Percentiles rank a stretch among this genome's conserved stretches.
These are phyloP conservation scores for Alternaria atra DNA, from an alignment of 2,329 filamentous ascomycete genomes.

Conservation along the genomic window DNA sequence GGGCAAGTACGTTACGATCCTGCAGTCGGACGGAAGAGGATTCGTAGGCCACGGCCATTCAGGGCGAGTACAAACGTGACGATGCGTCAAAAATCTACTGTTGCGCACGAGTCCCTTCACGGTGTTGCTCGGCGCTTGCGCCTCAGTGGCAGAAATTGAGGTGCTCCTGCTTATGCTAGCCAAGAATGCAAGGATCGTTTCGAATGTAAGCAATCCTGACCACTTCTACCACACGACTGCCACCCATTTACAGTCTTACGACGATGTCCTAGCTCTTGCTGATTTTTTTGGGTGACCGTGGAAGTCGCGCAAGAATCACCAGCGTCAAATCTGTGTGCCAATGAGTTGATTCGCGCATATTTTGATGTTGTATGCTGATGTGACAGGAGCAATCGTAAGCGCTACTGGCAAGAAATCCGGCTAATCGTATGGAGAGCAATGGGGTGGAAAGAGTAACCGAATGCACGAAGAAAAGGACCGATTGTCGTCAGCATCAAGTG, in stretches of 20 bases:
- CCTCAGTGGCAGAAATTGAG: background rate
- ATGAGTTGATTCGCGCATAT: background rate
- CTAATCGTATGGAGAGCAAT: background rate
- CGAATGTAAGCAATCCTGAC: background rate
- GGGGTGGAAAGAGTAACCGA: background rate
- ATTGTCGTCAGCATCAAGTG: background rate
- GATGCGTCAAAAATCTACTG: background rate
- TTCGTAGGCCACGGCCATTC: background rate
- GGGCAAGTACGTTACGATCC: constrained; percentile 13
- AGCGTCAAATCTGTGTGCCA: background rate
- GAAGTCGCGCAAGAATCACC: background rate
- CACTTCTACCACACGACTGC: background rate
- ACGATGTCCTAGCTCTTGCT: background rate
- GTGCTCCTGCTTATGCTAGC: background rate
- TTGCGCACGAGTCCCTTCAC: background rate
- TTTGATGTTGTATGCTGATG: background rate
- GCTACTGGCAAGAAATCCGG: background rate
- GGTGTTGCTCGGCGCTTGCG: background rate
- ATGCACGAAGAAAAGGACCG: background rate
- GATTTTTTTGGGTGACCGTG: background rate
- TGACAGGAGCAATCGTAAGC: background rate
- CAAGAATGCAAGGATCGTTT: background rate
- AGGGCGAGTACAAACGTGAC: background rate
- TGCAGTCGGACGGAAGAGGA: constrained; percentile 16
- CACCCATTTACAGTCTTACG: background rate